Conservation (phyloP, 202 grass and related monocot genomes). For the Tripidium arundinaceum region DNA sequence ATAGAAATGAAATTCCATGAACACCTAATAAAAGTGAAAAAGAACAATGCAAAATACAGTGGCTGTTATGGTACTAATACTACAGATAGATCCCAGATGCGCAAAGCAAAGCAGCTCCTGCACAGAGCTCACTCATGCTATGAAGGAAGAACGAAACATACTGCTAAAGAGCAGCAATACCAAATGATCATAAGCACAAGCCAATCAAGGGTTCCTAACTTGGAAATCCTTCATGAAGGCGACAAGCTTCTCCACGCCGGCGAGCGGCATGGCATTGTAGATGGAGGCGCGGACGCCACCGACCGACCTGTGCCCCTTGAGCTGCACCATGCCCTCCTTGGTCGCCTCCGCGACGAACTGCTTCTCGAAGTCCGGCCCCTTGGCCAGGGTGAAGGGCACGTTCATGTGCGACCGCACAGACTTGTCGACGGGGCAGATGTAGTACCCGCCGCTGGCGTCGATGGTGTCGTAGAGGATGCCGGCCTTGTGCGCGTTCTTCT, state of each 20-base stretch:
- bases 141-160: slow-evolving; percentile 7
- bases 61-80: slow-evolving; percentile 14
- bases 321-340: slow-evolving; percentile 94
- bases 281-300: slow-evolving; percentile 87
- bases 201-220: slow-evolving; percentile 69
- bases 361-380: slow-evolving; percentile 74
- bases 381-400: slow-evolving; percentile 81
- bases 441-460: slow-evolving; percentile 77
- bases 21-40: slow-evolving; percentile 5
- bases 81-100: slow-evolving; percentile 10
- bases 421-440: slow-evolving; percentile 73
- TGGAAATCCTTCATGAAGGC: slow-evolving; percentile 99
- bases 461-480: slow-evolving; percentile 79
- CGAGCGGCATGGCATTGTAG: slow-evolving; percentile 93
- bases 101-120: background rate
- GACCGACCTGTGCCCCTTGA: slow-evolving; percentile 94
- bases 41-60: slow-evolving; percentile 5
- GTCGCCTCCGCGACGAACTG: slow-evolving; percentile 79
- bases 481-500: slow-evolving; percentile 74
- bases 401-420: slow-evolving; percentile 92
- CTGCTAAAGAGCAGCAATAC: slow-evolving; percentile 9
- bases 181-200: background rate
- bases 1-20: slow-evolving; percentile 23
- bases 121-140: slow-evolving; percentile 30
- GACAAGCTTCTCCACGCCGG: slow-evolving; percentile 84